Conservation (phyloP, 139 green algal genomes). For the Coccomyxa sp. region DNA sequence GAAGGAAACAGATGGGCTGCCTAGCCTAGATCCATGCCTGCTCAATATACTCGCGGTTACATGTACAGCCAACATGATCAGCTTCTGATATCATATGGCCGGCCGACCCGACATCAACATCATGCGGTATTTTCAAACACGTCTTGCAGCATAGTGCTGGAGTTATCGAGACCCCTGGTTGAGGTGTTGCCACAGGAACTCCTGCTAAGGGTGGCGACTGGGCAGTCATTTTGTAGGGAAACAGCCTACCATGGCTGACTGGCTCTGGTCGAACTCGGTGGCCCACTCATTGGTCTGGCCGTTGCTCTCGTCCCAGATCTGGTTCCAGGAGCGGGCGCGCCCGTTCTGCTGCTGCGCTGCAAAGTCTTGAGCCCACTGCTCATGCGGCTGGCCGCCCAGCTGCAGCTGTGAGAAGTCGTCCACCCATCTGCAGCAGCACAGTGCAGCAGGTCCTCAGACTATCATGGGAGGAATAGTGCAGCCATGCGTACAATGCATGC, state of each 20-base stretch:
- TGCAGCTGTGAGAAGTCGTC: conserved; percentile 10
- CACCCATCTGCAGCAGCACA: conserved; percentile 52
- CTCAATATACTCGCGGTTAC: too few relatives aligned
- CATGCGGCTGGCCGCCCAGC: neutral
- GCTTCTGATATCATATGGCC: neutral
- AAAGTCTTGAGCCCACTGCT: neutral
- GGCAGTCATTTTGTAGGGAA: too few relatives aligned
- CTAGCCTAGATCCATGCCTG: too few relatives aligned
- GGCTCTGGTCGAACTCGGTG: conserved; percentile 9
- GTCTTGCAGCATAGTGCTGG: neutral
- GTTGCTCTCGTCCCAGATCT: neutral
- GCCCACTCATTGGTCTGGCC: conserved; percentile 9
- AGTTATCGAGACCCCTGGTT: too few relatives aligned
- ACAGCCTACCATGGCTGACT: neutral
- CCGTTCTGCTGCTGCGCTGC: neutral
- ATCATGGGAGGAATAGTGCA: too few relatives aligned
- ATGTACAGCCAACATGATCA: neutral
- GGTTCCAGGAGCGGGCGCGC: neutral
- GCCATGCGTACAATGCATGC: too few relatives aligned
- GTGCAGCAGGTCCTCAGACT: too few relatives aligned
- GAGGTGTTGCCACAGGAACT: too few relatives aligned
- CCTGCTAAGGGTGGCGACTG: too few relatives aligned
- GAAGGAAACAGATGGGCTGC: too few relatives aligned
- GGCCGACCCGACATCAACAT: neutral
- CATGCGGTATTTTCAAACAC: neutral